phyloP scores from a whole-genome alignment of 768 basidiomycete genomes.

The Phaeotremella skinneri region DNA sequence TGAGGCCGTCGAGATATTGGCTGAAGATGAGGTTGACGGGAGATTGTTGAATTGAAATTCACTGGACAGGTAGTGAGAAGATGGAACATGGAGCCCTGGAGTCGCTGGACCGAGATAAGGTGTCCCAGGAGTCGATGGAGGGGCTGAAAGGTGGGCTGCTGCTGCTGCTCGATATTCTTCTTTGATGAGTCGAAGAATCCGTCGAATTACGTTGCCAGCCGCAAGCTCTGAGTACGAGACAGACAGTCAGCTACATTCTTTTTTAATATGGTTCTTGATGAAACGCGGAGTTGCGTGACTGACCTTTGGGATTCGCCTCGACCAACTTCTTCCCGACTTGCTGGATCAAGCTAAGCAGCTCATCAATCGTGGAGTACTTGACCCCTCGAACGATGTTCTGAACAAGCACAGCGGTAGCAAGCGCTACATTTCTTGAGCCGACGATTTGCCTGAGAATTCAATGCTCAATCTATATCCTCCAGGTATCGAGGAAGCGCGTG shows the following conservation, averaged over 20 bases:
- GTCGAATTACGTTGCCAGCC: constrained; percentile 89
- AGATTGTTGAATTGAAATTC: constrained; percentile 26
- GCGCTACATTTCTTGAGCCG: constrained; percentile 81
- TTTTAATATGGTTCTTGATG: too few relatives aligned
- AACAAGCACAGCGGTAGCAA: constrained; percentile 83
- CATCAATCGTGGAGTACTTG: constrained; percentile 79
- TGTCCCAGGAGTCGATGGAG: constrained; percentile 40
- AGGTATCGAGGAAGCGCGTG: not conserved
- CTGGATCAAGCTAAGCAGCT: constrained; percentile 75
- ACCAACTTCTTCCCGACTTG: constrained; percentile 74
- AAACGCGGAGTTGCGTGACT: constrained; percentile 13
- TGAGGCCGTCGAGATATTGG: not conserved
- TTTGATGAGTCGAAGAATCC: constrained; percentile 86
- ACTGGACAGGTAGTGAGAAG: constrained; percentile 40
- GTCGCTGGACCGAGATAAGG: constrained; percentile 45
- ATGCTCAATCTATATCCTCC: not conserved
- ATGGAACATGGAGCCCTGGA: constrained; percentile 45
- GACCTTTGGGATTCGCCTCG: constrained; percentile 94
- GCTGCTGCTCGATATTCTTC: constrained; percentile 88
- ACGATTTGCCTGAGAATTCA: constrained; percentile 56
- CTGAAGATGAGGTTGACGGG: constrained; percentile 9
- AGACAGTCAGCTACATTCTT: constrained; percentile 1
- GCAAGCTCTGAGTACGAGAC: constrained; percentile 75
- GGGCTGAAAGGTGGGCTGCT: constrained; percentile 53
- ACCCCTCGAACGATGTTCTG: constrained; percentile 86